Evolutionary conservation across 805 yeast species (phyloP).

Genomic region (Allodekkera sacchari): DNA sequence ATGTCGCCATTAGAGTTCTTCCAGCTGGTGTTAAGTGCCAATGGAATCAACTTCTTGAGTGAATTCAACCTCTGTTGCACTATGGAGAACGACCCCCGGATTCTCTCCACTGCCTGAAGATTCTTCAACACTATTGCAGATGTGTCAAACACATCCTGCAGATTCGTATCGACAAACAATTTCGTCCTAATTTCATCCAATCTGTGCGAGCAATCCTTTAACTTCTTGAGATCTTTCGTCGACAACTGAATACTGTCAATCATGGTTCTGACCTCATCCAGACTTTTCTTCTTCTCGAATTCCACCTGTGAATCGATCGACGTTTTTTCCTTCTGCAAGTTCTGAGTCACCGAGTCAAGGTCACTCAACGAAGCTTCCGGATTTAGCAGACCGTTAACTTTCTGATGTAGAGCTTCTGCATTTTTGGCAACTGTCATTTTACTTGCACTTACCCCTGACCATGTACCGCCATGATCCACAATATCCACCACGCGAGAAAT

Average conservation of each 20-base stretch:
- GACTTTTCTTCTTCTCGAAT: constrained; percentile 51
- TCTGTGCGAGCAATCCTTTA: constrained; percentile 31
- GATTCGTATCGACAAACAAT: constrained; percentile 49
- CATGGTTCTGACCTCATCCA: constrained; percentile 14
- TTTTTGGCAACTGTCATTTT: no score
- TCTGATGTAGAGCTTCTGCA: constrained; percentile 7
- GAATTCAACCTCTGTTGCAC: constrained; percentile 43
- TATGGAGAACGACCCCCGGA: constrained; percentile 53
- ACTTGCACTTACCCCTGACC: no score
- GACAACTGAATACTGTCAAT: constrained; percentile 17
- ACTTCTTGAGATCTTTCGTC: constrained; percentile 38
- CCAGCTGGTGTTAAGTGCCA: constrained; percentile 24
- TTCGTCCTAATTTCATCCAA: constrained; percentile 33
- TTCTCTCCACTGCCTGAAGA: constrained; percentile 57
- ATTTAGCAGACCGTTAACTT: constrained; percentile 17
- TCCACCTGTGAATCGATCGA: constrained; percentile 69
- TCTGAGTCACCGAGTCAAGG: constrained; percentile 43
- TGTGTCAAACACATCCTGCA: constrained; percentile 60
- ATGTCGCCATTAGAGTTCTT: constrained; percentile 40
- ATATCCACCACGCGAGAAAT: no score
- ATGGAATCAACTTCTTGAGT: constrained; percentile 46
- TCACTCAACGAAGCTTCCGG: constrained; percentile 42
- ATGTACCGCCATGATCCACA: no score
- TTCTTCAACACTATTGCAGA: constrained; percentile 65
- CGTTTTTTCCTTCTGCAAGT: constrained; percentile 59